phyloP scores from a whole-genome alignment of 2,329 filamentous ascomycete genomes.

The Exophiala viscosa region DNA sequence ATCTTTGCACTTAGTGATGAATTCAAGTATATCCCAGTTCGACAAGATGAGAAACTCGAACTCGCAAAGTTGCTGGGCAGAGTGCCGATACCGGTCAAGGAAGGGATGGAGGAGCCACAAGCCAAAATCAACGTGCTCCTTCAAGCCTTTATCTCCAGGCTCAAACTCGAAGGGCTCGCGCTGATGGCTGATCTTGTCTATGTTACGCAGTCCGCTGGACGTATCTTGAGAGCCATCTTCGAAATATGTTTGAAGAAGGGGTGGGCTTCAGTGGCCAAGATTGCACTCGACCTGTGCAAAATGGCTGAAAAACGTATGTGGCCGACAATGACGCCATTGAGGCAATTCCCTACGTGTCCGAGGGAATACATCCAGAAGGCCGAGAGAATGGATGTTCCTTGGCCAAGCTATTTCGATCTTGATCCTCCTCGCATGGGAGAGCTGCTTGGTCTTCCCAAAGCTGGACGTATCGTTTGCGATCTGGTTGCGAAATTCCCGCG shows the following conservation, averaged over 20 bases:
- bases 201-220: constrained; percentile 93
- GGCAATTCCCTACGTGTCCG: constrained; percentile 81
- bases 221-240: constrained; percentile 91
- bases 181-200: constrained; percentile 99
- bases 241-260: constrained; percentile 97
- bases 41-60: constrained; percentile 96
- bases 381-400: constrained; percentile 90
- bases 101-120: constrained; percentile 92
- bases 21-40: constrained; percentile 98
- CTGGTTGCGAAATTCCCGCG: constrained; percentile 90
- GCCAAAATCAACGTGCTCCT: constrained; percentile 97
- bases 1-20: constrained; percentile 94
- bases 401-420: constrained; percentile 90
- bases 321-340: constrained; percentile 94
- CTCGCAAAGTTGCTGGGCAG: constrained; percentile 83
- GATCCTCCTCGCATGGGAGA: constrained; percentile 96
- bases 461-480: constrained; percentile 77
- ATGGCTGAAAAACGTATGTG: constrained; percentile 99
- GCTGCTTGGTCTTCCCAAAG: constrained; percentile 82
- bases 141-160: constrained; percentile 91
- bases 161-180: constrained; percentile 89
- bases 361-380: constrained; percentile 86
- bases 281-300: constrained; percentile 90
- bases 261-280: constrained; percentile 90
- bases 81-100: constrained; percentile 94